Evolutionary conservation across 2,329 filamentous ascomycete species (phyloP).

Genomic region (Fusarium haematococcum): DNA sequence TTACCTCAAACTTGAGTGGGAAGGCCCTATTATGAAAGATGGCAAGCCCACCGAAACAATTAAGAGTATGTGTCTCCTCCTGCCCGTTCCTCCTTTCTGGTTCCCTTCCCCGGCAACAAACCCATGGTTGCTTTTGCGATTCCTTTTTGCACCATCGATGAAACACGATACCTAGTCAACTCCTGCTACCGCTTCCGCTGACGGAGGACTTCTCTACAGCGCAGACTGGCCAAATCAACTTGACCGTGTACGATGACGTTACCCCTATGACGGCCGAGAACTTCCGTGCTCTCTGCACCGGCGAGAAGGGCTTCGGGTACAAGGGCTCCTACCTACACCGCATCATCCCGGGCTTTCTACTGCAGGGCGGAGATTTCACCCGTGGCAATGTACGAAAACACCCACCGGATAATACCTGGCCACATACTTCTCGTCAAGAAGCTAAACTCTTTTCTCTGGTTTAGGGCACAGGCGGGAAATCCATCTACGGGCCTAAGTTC

Average conservation of each 20-base stretch:
- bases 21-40: conserved; percentile 76
- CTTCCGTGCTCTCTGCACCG: conserved; percentile 86
- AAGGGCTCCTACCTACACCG: conserved; percentile 88
- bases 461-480: conserved; percentile 90
- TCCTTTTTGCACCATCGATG: conserved; percentile 6
- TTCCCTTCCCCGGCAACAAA: conserved; percentile 1
- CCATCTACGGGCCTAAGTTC: conserved; percentile 96
- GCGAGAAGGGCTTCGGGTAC: conserved; percentile 86
- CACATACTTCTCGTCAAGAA: conserved; percentile 13
- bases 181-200: conserved; percentile 23
- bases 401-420: conserved; percentile 12
- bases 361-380: conserved; percentile 96
- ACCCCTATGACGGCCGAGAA: conserved; percentile 91
- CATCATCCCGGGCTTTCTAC: conserved; percentile 93
- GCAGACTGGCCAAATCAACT: conserved; percentile 84
- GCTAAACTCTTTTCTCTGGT: no score
- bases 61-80: conserved; percentile 64
- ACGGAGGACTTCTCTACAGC: conserved; percentile 57
- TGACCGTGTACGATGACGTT: conserved; percentile 85
- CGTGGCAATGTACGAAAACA: conserved; percentile 79
- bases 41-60: conserved; percentile 65
- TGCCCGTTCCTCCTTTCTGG: conserved; percentile 4
- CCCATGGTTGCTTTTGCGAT: conserved; percentile 12
- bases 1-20: conserved; percentile 80
- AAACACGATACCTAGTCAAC: not conserved